Evolutionary conservation across 257 asterid genomes (phyloP), one percentile per base, ranked within the genome.

Genomic region (Solanum gandarillasii): DNA sequence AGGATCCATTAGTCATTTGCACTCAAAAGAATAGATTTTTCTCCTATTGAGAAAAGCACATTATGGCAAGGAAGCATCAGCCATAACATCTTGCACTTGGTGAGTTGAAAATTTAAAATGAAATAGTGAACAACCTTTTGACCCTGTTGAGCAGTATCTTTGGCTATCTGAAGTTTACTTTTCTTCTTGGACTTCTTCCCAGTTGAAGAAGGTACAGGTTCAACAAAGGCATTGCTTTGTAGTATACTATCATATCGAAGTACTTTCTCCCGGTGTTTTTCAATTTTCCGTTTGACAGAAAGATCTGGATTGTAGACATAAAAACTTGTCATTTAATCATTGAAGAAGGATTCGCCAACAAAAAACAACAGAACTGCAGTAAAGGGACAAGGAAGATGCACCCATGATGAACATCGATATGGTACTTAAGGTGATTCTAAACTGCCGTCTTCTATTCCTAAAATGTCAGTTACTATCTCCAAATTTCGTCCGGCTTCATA

Each of bases 221-320:
- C 88, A 86, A 96, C 88, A 89, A 94, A 95, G 55, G 96, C 94
- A 88, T 95, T 97, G 86, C 92, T 93, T 90, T 95, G 98, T 88
- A 97, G 88, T 87, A 97, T 29, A 90, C 98, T 97, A 27, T 97
- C 98, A 88, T 89, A 90, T 14, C 93, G 94, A 71, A 97, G 93
- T 35, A 95, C 98, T 88, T 92, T 94, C 62, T 93, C 96, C 90
- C 98, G 90, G 88, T 88, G 93, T 89, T 96, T 97, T 88, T 97
- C 99, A 89, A 97, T 96, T 94, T 96, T 97, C 31, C 96, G 92
- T 90, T 91, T 95, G 62, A 90, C 95, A 83, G 99, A 91, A 87
- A 94, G 96, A 92, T 97, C 99, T 97, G 92, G 23, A 86, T 58
- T 9, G 14, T 23, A 73, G 34, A 88, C 67, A 65, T 43, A 84